Evolutionary conservation across 306 rosid genomes (phyloP).

Genomic region (Oxytropis ochrocephala): DNA sequence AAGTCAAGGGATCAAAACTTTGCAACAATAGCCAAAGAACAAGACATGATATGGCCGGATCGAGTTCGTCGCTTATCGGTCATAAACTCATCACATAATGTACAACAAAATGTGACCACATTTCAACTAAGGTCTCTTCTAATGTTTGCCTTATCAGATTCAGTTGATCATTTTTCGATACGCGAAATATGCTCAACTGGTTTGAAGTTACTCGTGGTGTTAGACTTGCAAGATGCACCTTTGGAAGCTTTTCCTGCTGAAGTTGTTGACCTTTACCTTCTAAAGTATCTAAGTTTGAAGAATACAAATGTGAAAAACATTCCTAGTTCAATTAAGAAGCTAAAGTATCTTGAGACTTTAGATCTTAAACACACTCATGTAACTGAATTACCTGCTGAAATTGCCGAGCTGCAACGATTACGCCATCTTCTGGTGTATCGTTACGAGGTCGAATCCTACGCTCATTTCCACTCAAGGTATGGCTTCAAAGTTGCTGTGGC

Average conservation of each 20-base stretch:
- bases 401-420: conserved; percentile 37
- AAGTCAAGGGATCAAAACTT: conserved; percentile 53
- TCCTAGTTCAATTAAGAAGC: conserved; percentile 42
- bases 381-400: conserved; percentile 49
- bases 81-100: conserved; percentile 21
- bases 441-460: conserved; percentile 37
- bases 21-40: conserved; percentile 42
- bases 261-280: conserved; percentile 32
- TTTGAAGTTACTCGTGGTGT: conserved; percentile 33
- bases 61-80: conserved; percentile 51
- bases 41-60: conserved; percentile 37
- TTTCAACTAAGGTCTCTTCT: conserved; percentile 49
- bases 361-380: conserved; percentile 45
- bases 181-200: conserved; percentile 15
- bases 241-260: conserved; percentile 38
- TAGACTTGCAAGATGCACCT: conserved; percentile 43
- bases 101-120: conserved; percentile 15
- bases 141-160: conserved; percentile 36
- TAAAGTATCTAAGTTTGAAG: conserved; percentile 46
- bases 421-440: conserved; percentile 52
- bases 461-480: conserved; percentile 29
- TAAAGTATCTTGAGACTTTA: conserved; percentile 39
- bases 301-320: conserved; percentile 39
- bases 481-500: conserved; percentile 33
- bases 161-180: conserved; percentile 25